These are phyloP conservation scores for Naegleria fowleri DNA, from an alignment of 208 protist species.

Conservation along the genomic window DNA sequence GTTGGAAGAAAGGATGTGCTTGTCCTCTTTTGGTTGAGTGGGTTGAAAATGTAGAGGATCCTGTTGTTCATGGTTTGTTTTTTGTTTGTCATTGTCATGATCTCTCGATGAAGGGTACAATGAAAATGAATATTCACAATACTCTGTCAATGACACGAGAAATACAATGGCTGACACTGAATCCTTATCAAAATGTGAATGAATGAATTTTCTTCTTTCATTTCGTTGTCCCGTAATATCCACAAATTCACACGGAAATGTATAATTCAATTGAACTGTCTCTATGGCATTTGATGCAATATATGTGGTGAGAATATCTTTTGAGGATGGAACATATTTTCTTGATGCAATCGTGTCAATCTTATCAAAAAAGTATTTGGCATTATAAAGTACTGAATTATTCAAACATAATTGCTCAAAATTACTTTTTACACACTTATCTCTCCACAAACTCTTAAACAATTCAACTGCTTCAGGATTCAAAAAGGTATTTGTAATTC, in stretches of 20 bases:
- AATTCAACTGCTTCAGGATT: not conserved
- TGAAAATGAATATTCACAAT: not conserved
- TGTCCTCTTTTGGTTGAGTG: not conserved
- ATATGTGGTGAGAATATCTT: not conserved
- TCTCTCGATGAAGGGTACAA: not conserved
- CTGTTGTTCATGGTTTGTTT: not conserved
- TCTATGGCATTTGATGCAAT: not conserved
- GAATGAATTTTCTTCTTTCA: not conserved
- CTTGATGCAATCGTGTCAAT: not conserved
- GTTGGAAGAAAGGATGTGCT: not conserved
- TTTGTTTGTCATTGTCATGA: not conserved
- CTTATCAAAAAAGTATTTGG: not conserved
- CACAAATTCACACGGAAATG: not conserved
- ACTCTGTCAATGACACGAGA: conserved; percentile 45
- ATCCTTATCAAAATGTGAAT: not conserved
- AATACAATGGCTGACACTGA: conserved; percentile 70
- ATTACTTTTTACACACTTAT: not conserved
- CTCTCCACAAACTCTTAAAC: not conserved
- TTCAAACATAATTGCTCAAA: not conserved
- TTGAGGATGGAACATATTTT: not conserved
- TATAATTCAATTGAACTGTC: not conserved
- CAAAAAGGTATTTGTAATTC: not conserved
- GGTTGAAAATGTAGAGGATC: not conserved
- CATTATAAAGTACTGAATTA: not conserved
- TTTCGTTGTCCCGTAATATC: conserved; percentile 31